Percentiles rank a stretch among this genome's conserved stretches.
These are phyloP conservation scores for Tolypocladium ovalisporum DNA, from an alignment of 2,329 filamentous ascomycete species.

Conservation along the genomic window DNA sequence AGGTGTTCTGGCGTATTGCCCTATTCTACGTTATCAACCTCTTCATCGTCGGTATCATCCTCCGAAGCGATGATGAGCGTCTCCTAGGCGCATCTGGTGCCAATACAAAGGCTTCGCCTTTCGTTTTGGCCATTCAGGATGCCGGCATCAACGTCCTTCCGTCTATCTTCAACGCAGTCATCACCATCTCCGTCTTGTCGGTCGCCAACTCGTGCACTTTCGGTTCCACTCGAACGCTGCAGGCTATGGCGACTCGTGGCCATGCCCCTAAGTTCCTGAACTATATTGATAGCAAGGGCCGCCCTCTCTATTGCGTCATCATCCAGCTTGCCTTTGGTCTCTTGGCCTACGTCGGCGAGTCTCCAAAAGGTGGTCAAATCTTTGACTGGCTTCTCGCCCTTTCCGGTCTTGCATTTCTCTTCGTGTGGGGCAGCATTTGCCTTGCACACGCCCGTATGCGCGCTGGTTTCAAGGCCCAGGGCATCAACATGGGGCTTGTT, in stretches of 20 bases:
- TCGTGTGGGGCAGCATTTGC: slow-evolving; percentile 69
- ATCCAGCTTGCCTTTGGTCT: slow-evolving; percentile 55
- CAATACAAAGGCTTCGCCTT: slow-evolving; percentile 3
- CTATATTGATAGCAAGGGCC: slow-evolving; percentile 68
- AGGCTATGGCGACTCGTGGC: slow-evolving; percentile 70
- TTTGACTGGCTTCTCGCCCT: slow-evolving; percentile 71
- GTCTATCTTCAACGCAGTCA: slow-evolving; percentile 39
- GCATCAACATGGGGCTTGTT: not conserved
- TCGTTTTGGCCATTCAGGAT: slow-evolving; percentile 6
- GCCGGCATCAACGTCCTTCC: slow-evolving; percentile 5
- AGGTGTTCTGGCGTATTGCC: slow-evolving; percentile 13
- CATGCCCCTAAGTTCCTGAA: slow-evolving; percentile 31
- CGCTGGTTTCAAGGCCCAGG: not conserved
- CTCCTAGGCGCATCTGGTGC: slow-evolving; percentile 2
- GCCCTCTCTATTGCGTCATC: slow-evolving; percentile 58
- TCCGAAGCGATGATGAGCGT: slow-evolving; percentile 8
- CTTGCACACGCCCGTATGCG: slow-evolving; percentile 76
- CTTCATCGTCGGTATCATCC: slow-evolving; percentile 11
- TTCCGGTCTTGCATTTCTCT: slow-evolving; percentile 58
- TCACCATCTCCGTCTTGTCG: slow-evolving; percentile 34
- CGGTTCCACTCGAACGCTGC: slow-evolving; percentile 75
- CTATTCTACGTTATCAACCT: slow-evolving; percentile 12
- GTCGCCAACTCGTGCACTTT: slow-evolving; percentile 82
- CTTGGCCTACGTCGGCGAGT: slow-evolving; percentile 54
- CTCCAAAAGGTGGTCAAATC: slow-evolving; percentile 46